phyloP scores from a whole-genome alignment of 2,329 filamentous ascomycete genomes.

The Cladosporium cucumerinum region DNA sequence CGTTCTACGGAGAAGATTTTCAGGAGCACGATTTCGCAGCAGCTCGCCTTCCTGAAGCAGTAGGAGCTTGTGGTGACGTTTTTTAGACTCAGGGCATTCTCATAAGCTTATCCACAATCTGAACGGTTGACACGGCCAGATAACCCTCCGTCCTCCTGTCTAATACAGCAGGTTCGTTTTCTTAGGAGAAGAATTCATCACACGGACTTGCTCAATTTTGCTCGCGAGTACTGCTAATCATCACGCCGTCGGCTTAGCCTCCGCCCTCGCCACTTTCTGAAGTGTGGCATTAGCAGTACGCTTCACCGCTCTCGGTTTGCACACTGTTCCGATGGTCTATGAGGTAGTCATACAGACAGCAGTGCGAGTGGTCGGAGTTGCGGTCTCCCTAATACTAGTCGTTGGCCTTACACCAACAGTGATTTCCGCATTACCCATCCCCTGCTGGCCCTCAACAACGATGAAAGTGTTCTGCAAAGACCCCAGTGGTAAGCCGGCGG shows the following conservation, averaged over 20 bases:
- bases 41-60: neutral
- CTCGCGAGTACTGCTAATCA: neutral
- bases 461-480: neutral
- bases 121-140: neutral
- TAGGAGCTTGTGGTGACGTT: neutral
- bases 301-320: neutral
- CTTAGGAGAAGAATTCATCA: neutral
- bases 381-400: neutral
- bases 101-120: neutral
- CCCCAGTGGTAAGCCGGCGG: slow-evolving; percentile 2
- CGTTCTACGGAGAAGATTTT: neutral
- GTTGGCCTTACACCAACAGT: slow-evolving; percentile 5
- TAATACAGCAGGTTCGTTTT: neutral
- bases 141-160: neutral
- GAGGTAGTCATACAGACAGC: slow-evolving; percentile 3
- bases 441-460: slow-evolving; percentile 6
- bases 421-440: slow-evolving; percentile 3
- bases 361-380: neutral
- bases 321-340: slow-evolving; percentile 7
- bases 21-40: neutral
- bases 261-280: neutral
- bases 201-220: neutral
- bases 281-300: neutral
- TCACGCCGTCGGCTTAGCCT: neutral
- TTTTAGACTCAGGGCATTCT: neutral